These are phyloP conservation scores for Scolecobasidium constrictum DNA, from an alignment of 2,329 filamentous ascomycete genomes.

Conservation along the genomic window DNA sequence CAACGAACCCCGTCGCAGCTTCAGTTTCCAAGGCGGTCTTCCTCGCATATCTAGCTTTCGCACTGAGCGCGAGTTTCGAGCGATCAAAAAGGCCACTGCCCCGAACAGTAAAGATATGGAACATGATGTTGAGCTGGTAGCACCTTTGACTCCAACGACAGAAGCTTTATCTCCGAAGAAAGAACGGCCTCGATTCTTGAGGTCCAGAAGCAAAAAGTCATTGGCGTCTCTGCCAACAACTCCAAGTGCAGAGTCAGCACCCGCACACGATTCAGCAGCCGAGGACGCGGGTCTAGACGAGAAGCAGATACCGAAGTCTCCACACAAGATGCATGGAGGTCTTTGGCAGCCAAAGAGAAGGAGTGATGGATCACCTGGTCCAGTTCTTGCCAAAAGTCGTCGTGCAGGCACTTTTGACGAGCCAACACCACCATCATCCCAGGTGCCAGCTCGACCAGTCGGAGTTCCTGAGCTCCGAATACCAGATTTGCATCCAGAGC, in stretches of 20 bases:
- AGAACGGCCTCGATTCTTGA: background rate
- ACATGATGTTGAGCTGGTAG: background rate
- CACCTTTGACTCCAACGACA: background rate
- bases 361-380: background rate
- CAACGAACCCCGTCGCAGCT: background rate
- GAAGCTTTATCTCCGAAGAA: background rate
- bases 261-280: background rate
- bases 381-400: background rate
- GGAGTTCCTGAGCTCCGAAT: too few relatives aligned
- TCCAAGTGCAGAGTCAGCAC: background rate
- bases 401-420: background rate
- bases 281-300: too few relatives aligned
- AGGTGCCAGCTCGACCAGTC: background rate
- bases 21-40: background rate
- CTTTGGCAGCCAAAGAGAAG: background rate
- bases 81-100: background rate
- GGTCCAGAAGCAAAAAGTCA: background rate
- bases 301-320: background rate
- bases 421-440: background rate
- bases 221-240: background rate
- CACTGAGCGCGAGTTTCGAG: background rate
- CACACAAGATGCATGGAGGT: background rate
- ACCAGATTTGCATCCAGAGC: background rate
- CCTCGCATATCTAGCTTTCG: constrained; percentile 1
- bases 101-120: background rate